Evolutionary conservation across 495 filamentous ascomycete species (phyloP), one percentile per base, ranked within the genome.

Genomic region (Daldinia vernicosa): DNA sequence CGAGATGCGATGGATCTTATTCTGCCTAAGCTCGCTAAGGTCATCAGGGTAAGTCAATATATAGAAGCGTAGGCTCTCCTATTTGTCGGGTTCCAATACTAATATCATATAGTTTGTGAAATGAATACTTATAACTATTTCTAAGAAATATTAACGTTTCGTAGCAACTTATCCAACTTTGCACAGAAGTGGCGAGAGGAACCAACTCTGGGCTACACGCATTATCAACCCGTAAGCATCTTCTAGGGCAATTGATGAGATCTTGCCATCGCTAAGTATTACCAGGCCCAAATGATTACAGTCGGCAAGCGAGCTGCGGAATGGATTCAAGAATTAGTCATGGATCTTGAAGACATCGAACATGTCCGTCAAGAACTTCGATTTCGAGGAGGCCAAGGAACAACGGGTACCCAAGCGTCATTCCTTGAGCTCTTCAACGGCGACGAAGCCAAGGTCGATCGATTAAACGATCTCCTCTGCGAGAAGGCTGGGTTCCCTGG

Each of bases 281-380:
- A 1, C 17, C 2, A 67, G 64, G 66, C 70, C 12, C 70, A 94
- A 79, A 82, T 90, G 62, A 94, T 92, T 64, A 97, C 95, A 9
- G 91, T 98, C 19, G 95, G 95, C 60, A 90, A 90, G 75, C 83
- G 92, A 70, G 89, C 92, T 14, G 69, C 70, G 15, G 88, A 93
- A 69, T 98, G 95, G 94, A 89, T 91, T 45, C 92, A 95, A 77
- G 93, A 97, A 75, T 85, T 98, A 15, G 82, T 95, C 70, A 90
- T 95, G 83, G 95, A 98, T 64, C 85, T 99, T 43, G 84, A 89
- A 66, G 91, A 93, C 79, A 86, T 98, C 35, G 92, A 95, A 78
- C 83, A 86, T 35, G 92, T 89, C 6, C 88, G 90, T 54, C 82
- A 88, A 24, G 89, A 90, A 54, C 87, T 99, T 47, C 86, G 88